Base-by-base conservation (phyloP, 1,284 basidiomycete genomes). In the Fomitopsis pinicola region DNA sequence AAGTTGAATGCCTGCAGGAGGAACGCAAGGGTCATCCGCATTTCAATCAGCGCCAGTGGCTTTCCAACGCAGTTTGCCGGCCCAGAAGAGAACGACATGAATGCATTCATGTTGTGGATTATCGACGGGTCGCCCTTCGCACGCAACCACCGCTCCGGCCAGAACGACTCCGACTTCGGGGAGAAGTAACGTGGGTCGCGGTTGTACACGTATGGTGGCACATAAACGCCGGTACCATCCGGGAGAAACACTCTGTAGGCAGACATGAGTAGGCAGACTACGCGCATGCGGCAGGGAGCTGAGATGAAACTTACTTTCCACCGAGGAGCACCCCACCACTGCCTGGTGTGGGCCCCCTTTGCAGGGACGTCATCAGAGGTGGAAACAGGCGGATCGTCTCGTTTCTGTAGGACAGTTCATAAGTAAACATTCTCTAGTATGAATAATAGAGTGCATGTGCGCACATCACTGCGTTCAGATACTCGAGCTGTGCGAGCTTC, bases 321-420 rank as follows among this genome's bases (percentile, higher is more conserved):
- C 57, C 48, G 12, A 59, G n/a, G 1, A 59, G 7, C 2, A 42
- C 46, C 1, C 57, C 57, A 1, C 57, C 57, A 30, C 59, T 63
- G 1, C 69, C 69, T 3, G 45, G 48, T 14, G 62, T 62, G 0
- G 72, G 75, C 17, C 76, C 73, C 45, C 87, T 80, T 58, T 84
- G 81, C 28, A 80, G 77, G 42, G 80, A 80, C 33, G 78, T 80
- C 8, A 80, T 77, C 10, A 85, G 73, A 10, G 84, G 76, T 7
- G 86, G 84, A 45, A 77, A 77, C 38, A 88, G 72, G 45, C 87
- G 77, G 53, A 88, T 67, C 0, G 80, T 72, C 69, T 89, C 87
- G 45, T 87, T 85, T 62, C 86, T 88, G 68, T 63, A 40, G 61
- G 1, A 19, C 9, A 53, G 1, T 1, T 5, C n/a, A n/a, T n/a